Percentiles rank a stretch among this genome's conserved stretches.
These are phyloP conservation scores for Trypanosoma rangeli DNA, from an alignment of 208 protist species.

Conservation along the genomic window DNA sequence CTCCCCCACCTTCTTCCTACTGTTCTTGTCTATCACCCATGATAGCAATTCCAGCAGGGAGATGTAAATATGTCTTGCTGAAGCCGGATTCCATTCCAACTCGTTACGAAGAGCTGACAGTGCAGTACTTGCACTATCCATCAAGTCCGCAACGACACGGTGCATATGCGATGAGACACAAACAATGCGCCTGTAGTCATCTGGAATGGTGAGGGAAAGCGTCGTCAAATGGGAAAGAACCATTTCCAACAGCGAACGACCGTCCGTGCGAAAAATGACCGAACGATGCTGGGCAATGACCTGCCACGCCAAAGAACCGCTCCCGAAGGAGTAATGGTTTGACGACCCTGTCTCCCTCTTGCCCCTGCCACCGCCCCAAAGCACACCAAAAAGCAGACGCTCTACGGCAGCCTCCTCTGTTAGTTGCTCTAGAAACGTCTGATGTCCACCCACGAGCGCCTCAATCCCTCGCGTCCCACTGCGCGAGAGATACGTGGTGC, in stretches of 20 bases:
- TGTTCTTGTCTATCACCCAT: constrained; percentile 19
- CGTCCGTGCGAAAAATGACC: constrained; percentile 21
- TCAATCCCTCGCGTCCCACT: constrained; percentile 38
- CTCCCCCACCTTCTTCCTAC: background rate
- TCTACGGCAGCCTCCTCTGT: constrained; percentile 35
- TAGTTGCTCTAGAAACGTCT: constrained; percentile 35
- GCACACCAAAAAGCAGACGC: constrained; percentile 41
- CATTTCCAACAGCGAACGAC: constrained; percentile 16
- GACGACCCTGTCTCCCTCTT: background rate
- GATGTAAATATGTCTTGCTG: constrained; percentile 51
- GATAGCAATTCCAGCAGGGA: constrained; percentile 53
- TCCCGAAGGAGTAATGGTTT: constrained; percentile 36
- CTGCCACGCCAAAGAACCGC: constrained; percentile 70
- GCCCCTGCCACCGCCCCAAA: constrained; percentile 45
- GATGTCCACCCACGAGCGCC: constrained; percentile 32
- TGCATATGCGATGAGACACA: constrained; percentile 21
- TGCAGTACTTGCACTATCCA: constrained; percentile 2
- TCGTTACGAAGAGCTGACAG: constrained; percentile 27
- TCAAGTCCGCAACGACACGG: background rate
- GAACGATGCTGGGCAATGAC: constrained; percentile 42
- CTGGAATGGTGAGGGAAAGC: constrained; percentile 34
- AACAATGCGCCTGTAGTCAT: constrained; percentile 21
- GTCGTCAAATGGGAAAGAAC: constrained; percentile 34
- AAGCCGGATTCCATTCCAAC: constrained; percentile 28
- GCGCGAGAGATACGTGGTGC: constrained; percentile 36